Conservation (phyloP, 2,329 filamentous ascomycete species). For the Fusarium sp. region DNA sequence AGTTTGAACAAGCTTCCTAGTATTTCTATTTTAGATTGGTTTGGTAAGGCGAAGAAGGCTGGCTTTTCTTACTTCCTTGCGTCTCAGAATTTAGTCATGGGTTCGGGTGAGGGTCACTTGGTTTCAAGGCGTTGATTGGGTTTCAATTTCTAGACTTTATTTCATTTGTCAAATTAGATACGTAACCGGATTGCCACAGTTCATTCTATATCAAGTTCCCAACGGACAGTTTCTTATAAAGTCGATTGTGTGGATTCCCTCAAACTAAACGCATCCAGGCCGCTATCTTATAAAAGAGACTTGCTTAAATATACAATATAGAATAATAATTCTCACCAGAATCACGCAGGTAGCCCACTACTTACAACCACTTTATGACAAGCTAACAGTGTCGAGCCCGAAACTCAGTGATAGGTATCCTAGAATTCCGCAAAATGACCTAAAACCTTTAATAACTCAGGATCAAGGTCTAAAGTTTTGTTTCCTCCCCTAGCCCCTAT, state of each 20-base stretch:
- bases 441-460: too few species aligned
- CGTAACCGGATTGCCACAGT: rapidly evolving
- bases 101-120: background rate
- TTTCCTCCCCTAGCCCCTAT: background rate
- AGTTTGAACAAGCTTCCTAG: background rate
- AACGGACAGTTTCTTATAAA: rapidly evolving
- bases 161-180: background rate
- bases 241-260: rapidly evolving
- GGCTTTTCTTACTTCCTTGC: background rate
- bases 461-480: too few species aligned
- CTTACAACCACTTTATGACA: rapidly evolving
- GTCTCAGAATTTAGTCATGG: background rate
- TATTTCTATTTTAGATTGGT: background rate
- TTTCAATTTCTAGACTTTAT: rapidly evolving
- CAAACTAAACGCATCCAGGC: rapidly evolving
- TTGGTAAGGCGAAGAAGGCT: background rate
- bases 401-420: too few species aligned
- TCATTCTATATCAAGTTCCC: background rate
- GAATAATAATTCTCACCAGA: too few species aligned
- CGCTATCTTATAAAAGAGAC: background rate
- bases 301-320: background rate
- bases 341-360: background rate
- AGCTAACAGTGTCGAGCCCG: rapidly evolving
- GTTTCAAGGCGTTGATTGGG: background rate
- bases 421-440: too few species aligned